A percentile compares a stretch with the other conserved stretches of the same genome.
These are phyloP conservation scores for Dactylellina leptospora DNA, from an alignment of 2,329 filamentous ascomycete species.

Conservation along the genomic window DNA sequence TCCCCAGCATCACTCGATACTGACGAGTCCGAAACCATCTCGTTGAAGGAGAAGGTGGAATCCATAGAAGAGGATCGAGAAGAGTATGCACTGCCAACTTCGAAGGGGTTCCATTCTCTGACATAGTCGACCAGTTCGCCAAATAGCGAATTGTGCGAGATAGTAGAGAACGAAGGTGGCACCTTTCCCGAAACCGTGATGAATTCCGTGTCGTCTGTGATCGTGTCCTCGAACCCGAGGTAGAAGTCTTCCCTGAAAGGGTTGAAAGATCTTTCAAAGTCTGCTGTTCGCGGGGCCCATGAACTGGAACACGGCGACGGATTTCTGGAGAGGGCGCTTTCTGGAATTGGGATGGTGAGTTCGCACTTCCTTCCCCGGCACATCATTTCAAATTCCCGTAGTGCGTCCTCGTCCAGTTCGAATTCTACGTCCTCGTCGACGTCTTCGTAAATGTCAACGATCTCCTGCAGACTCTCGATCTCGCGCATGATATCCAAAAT, in stretches of 20 bases:
- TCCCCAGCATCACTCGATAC: slow-evolving; percentile 48
- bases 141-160: slow-evolving; percentile 48
- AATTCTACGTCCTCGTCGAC: slow-evolving; percentile 47
- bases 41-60: slow-evolving; percentile 49
- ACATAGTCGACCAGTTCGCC: slow-evolving; percentile 53
- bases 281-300: slow-evolving; percentile 29
- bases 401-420: slow-evolving; percentile 40
- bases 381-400: slow-evolving; percentile 40
- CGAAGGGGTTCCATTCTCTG: slow-evolving; percentile 52
- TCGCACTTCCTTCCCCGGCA: slow-evolving; percentile 30
- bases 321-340: slow-evolving; percentile 38
- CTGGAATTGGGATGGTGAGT: slow-evolving; percentile 48
- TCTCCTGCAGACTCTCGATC: slow-evolving; percentile 45
- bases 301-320: slow-evolving; percentile 46
- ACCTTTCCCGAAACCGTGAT: slow-evolving; percentile 25
- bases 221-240: slow-evolving; percentile 45
- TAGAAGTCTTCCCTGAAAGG: slow-evolving; percentile 50
- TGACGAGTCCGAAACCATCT: slow-evolving; percentile 48
- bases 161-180: slow-evolving; percentile 27
- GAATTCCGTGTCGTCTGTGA: slow-evolving; percentile 50
- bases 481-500: slow-evolving; percentile 52
- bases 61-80: slow-evolving; percentile 49
- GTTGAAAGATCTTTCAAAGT: slow-evolving; percentile 38
- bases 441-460: slow-evolving; percentile 51
- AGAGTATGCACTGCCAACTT: slow-evolving; percentile 39